Evolutionary conservation across 2,329 filamentous ascomycete species (phyloP), one percentile per base, ranked within the genome.

Genomic region (Cytospora piceae): DNA sequence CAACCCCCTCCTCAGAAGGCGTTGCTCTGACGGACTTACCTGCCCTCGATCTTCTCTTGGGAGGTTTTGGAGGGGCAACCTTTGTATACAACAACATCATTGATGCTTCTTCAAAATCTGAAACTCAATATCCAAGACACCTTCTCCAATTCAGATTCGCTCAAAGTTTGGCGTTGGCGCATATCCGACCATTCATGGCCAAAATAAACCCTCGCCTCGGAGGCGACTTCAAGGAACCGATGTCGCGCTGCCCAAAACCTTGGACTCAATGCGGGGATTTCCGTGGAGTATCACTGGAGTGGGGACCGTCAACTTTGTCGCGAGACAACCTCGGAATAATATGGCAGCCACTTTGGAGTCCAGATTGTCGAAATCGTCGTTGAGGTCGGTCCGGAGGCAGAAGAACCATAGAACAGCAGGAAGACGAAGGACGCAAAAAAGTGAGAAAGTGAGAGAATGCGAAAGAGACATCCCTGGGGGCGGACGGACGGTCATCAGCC

Each of bases 71-170:
- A 56, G 80, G 74, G 65, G 85, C 85, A 58, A 83, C 75, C 74
- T 79, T 81, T n/a, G 84, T 85, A 72, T 86, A 88, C 54, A 88
- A 74, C 70, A 88, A 75, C 85, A 87, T 87, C 54, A 49, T 70
- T 74, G 71, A 42, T 58, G 3, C 17, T 54, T 34, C 37, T 42
- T 7, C 37, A 53, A 32, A 12, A 2, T 60, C 11, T 7, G 51
- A 53, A 32, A 12, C 2, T 60, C 17, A 12, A 15, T 32, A 17
- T 39, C 24, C 17, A 57, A 51, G 22, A 22, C 11, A 17, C 53
- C 29, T 46, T 42, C 12, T 27, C 11, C 17, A n/a, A 8, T 22
- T 7, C 27, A 34, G 4, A 46, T 24, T 4, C 51, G 22, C 42
- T 27, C n/a, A 37, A 17, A 8, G n/a, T 20, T 51, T 9, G 24